phyloP scores from a whole-genome alignment of 106 monocot genomes.

The Allium fistulosum region DNA sequence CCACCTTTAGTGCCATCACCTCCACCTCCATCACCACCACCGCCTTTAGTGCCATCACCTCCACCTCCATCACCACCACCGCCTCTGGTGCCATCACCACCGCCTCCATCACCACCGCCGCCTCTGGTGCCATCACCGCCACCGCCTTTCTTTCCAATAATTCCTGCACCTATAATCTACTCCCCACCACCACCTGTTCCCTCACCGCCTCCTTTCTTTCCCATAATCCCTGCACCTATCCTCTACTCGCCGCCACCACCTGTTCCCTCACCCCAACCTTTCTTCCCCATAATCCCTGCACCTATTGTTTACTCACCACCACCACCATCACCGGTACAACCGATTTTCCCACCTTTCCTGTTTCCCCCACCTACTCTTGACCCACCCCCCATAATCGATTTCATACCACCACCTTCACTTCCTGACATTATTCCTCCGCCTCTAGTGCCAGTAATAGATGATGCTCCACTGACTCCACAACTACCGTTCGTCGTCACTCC shows the following conservation, averaged over 20 bases:
- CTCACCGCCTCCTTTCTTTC: neutral
- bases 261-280: too few species aligned
- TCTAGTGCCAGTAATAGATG: too few species aligned
- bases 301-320: too few species aligned
- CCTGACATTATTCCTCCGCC: neutral
- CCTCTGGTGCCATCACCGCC: neutral
- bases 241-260: too few species aligned
- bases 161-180: neutral
- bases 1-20: constrained; percentile 4
- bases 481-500: neutral
- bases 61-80: neutral
- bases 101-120: too few species aligned
- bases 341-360: too few species aligned
- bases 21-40: too few species aligned
- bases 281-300: too few species aligned
- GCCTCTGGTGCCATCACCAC: constrained; percentile 5
- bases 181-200: constrained; percentile 7
- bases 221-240: too few species aligned
- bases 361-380: too few species aligned
- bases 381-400: neutral
- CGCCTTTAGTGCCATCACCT: too few species aligned
- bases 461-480: neutral
- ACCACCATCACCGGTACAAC: too few species aligned
- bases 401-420: neutral
- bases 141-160: neutral